Evolutionary conservation across 73 alveolate genomes (phyloP).

Genomic region (Halteria grandinella): DNA sequence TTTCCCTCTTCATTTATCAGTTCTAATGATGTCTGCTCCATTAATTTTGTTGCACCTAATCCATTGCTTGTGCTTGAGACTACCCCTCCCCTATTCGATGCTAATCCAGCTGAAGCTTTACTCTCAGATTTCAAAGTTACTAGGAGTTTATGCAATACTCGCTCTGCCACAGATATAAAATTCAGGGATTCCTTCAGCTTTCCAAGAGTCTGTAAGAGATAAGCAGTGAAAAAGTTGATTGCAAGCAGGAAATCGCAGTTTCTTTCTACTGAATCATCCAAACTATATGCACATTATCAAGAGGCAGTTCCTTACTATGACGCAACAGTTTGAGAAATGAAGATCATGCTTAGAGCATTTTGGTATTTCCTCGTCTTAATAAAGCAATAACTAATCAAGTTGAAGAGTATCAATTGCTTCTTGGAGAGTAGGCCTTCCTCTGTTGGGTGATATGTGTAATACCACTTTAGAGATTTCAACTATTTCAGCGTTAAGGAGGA

Average conservation of each 20-base stretch:
- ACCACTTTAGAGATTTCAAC: slow-evolving; percentile 7
- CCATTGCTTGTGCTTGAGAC: background rate
- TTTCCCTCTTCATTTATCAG: background rate
- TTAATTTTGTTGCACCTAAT: background rate
- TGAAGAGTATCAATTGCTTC: background rate
- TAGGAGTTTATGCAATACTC: background rate
- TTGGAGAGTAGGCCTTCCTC: slow-evolving; percentile 11
- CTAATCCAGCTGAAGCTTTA: too few relatives aligned
- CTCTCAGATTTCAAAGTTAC: too few relatives aligned
- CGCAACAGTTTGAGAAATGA: slow-evolving; percentile 4
- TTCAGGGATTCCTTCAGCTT: slow-evolving; percentile 2
- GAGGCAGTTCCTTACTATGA: background rate
- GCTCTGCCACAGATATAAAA: background rate
- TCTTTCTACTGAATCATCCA: slow-evolving; percentile 7
- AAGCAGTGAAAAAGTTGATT: background rate
- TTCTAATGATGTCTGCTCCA: slow-evolving; percentile 16
- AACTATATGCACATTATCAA: background rate
- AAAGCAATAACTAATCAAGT: background rate
- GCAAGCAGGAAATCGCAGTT: slow-evolving; percentile 10
- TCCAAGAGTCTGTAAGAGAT: background rate
- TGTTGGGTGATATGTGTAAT: background rate
- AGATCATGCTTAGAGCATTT: slow-evolving; percentile 28
- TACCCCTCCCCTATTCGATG: too few relatives aligned
- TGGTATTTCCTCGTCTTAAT: background rate
- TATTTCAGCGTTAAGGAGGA: background rate